These are phyloP conservation scores for Malassezia obtusa DNA, from an alignment of 1,284 basidiomycete species.

Conservation along the genomic window DNA sequence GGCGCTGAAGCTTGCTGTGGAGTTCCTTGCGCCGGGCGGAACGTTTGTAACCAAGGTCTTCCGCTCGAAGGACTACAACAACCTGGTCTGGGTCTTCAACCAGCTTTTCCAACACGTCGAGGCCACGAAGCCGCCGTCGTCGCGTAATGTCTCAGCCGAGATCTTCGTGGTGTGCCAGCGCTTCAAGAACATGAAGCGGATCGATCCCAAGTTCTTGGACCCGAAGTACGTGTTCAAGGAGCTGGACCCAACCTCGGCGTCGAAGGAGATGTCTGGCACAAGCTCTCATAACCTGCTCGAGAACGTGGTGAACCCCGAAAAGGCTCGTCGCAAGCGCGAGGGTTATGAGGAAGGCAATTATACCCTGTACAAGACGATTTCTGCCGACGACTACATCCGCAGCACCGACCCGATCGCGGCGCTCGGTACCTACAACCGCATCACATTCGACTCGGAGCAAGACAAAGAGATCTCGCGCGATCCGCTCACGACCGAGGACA, in stretches of 20 bases:
- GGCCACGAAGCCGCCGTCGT: constrained; percentile 96
- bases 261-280: constrained; percentile 17
- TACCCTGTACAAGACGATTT: constrained; percentile 69
- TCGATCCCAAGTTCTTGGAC: constrained; percentile 97
- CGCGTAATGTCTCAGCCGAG: constrained; percentile 96
- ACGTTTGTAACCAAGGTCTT: constrained; percentile 98
- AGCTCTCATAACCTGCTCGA: constrained; percentile 43
- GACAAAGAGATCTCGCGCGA: constrained; percentile 65
- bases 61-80: constrained; percentile 96
- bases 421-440: constrained; percentile 73
- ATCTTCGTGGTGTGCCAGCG: constrained; percentile 98
- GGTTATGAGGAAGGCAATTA: constrained; percentile 95
- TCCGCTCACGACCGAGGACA: constrained; percentile 56
- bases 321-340: constrained; percentile 81
- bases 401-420: constrained; percentile 56
- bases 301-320: constrained; percentile 95
- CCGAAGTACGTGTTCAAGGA: constrained; percentile 98
- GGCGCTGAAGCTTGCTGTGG: constrained; percentile 89
- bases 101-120: constrained; percentile 94
- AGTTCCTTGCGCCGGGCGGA: constrained; percentile 77
- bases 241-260: constrained; percentile 49
- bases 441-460: constrained; percentile 61
- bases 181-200: constrained; percentile 85
- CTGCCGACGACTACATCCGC: constrained; percentile 67
- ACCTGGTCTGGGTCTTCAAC: constrained; percentile 95